Evolutionary conservation across 257 asterid genomes (phyloP), one percentile per base, ranked within the genome.

Genomic region (Salvia hispanica): DNA sequence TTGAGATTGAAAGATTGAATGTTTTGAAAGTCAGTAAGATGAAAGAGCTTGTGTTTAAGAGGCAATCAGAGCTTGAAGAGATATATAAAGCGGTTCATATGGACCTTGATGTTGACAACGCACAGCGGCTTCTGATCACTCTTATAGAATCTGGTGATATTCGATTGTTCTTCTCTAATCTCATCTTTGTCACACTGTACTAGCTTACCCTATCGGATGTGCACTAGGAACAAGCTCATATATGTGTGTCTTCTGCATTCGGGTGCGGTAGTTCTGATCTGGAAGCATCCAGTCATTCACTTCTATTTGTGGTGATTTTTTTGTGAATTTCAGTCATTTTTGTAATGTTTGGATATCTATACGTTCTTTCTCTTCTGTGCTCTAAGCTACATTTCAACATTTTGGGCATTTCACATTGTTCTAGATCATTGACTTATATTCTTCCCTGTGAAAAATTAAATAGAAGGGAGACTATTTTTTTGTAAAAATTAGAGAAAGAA

Each of bases 11-110:
- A 55, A 78, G 77, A 65, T 68, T 89, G 70, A 89, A 75, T 72
- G 79, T 74, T 75, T 64, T 81, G 74, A 89, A 86, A 84, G 78
- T 82, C 74, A 75, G 88, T 66, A 89, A 84, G 85, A 74, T 84
- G 86, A 86, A 81, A 75, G 95, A 89, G 78, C 76, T 89, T 68
- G 84, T 89, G 74, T 68, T 84, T 74, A 83, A 81, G 79, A 86
- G 92, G 72, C 92, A 89, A 69, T 73, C 79, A 53, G 88, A 86
- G 79, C 83, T 89, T 15, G 96, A 89, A 78, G 87, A 84, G 74
- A 86, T 89, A 61, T 80, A 82, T 65, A 52, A 73, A 62, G 81
- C 62, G 56, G 87, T 80, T 72, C 96, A 89, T 78, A 69, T 89
- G 85, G 90, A 86, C 71, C 79, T 83, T 31, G 88, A 89, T 46